These are phyloP conservation scores for Aurifilum marmelostoma DNA, from an alignment of 2,329 filamentous ascomycete species.

Conservation along the genomic window DNA sequence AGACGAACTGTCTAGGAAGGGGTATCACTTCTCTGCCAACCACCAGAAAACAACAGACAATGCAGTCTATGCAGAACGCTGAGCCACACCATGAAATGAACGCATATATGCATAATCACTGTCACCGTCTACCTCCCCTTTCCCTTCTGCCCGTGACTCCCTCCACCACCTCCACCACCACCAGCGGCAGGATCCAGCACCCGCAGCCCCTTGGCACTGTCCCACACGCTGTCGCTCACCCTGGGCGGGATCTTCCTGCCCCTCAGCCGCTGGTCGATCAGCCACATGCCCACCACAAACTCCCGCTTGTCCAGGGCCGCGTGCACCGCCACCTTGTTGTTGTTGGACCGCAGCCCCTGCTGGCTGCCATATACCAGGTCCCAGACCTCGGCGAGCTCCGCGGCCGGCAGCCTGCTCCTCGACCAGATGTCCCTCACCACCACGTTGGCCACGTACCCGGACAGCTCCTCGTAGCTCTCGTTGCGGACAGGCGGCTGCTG, in stretches of 20 bases:
- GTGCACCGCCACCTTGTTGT: not conserved
- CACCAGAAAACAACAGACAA: not conserved
- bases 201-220: slow-evolving; percentile 60
- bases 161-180: slow-evolving; percentile 1
- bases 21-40: slow-evolving; percentile 19
- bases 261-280: slow-evolving; percentile 79
- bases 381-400: slow-evolving; percentile 77
- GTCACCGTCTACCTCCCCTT: slow-evolving; percentile 10
- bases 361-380: slow-evolving; percentile 65
- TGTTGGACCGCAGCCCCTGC: slow-evolving; percentile 54
- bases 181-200: slow-evolving; percentile 41
- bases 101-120: not conserved
- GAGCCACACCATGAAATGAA: not conserved
- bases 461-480: slow-evolving; percentile 34
- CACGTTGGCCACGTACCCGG: slow-evolving; percentile 65
- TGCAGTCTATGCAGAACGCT: slow-evolving; percentile 11
- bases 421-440: slow-evolving; percentile 77
- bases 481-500: slow-evolving; percentile 9
- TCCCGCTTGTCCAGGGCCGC: slow-evolving; percentile 63
- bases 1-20: not conserved
- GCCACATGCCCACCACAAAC: slow-evolving; percentile 83
- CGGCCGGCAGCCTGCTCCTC: slow-evolving; percentile 66
- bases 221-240: slow-evolving; percentile 77
- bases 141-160: slow-evolving; percentile 30
- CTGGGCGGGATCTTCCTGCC: slow-evolving; percentile 75